A percentile compares a stretch with the other conserved stretches of the same genome.
Evolutionary conservation across 2,329 filamentous ascomycete species (phyloP).

Genomic region (Leptosphaerulina australis): DNA sequence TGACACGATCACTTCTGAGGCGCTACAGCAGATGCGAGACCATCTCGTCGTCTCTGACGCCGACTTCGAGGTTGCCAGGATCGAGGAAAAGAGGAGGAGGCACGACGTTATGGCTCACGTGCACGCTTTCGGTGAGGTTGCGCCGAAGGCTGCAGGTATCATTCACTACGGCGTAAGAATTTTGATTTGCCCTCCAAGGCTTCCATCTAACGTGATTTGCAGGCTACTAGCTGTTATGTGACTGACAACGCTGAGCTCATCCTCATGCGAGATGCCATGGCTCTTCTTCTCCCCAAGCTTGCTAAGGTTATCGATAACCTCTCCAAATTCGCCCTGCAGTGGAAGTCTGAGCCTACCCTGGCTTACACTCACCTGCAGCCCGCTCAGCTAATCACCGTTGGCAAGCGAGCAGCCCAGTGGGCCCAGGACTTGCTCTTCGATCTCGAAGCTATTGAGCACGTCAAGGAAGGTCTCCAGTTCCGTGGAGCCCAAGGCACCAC

Average conservation of each 20-base stretch:
- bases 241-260: slow-evolving; percentile 56
- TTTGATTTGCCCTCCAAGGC: slow-evolving; percentile 45
- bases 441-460: slow-evolving; percentile 72
- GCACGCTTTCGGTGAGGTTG: slow-evolving; percentile 73
- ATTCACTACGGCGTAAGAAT: slow-evolving; percentile 71
- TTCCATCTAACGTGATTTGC: slow-evolving; percentile 68
- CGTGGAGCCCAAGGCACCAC: slow-evolving; percentile 64
- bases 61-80: slow-evolving; percentile 55
- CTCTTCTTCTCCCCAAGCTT: slow-evolving; percentile 77
- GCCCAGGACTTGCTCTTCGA: slow-evolving; percentile 78
- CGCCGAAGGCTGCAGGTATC: slow-evolving; percentile 78
- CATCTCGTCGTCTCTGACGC: slow-evolving; percentile 54
- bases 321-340: slow-evolving; percentile 71
- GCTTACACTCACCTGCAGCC: slow-evolving; percentile 78
- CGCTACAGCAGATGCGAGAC: slow-evolving; percentile 55
- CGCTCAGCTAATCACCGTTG: slow-evolving; percentile 69
- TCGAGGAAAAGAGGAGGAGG: slow-evolving; percentile 61
- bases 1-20: slow-evolving; percentile 69
- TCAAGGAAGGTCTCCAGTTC: slow-evolving; percentile 72
- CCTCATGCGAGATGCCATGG: slow-evolving; percentile 74
- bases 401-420: slow-evolving; percentile 74
- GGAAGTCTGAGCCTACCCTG: slow-evolving; percentile 74
- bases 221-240: slow-evolving; percentile 38
- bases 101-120: slow-evolving; percentile 74
- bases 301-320: slow-evolving; percentile 80